Evolutionary conservation across 2,329 filamentous ascomycete genomes (phyloP), one percentile per base, ranked within the genome.

Genomic region (Balansia obtecta): DNA sequence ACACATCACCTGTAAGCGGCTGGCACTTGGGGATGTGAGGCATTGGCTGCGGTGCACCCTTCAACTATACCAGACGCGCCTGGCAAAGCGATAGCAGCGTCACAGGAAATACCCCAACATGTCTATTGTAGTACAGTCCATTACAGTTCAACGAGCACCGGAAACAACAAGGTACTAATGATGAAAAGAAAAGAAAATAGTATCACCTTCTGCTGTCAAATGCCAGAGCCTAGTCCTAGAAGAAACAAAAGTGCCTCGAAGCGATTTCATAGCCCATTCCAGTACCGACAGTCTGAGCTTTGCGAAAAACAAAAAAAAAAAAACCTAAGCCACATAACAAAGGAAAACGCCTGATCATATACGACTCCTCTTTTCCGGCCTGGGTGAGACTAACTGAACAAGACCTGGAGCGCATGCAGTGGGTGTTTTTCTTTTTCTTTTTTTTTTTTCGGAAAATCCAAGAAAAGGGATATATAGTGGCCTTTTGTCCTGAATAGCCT

Each of bases 141-240:
- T 27, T 27, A 27, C 22, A 27, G 6, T 6, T 27, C 22, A 27
- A 27, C 22, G 22, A 27, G 22, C 22, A 27, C 22, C 22, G 6
- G 22, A 27, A n/a, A n/a, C n/a, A 27, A 27, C 22, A 27, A 27
- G 6, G 22, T 27, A 27, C 22, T 27, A 27, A 4, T 27, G 22
- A 27, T 27, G 22, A 27, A 27, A 27, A 27, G 6, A 27, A 27
- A 27, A n/a, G n/a, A n/a, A n/a, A n/a, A n/a, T n/a, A 27, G 22
- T 27, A 49, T 38, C 40, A 44, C 47, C 32, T 33, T 49, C 47
- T 41, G 38, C 38, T 45, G 37, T 33, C 33, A 37, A 49, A 44
- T 39, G 33, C 41, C 48, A 49, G 38, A 45, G 33, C 41, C 48
- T 49, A 45, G n/a, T 45, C 33, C 40, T 45, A 49, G 22, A 49